Evolutionary conservation across 2,329 filamentous ascomycete species (phyloP).

Genomic region (Monilinia polystroma): DNA sequence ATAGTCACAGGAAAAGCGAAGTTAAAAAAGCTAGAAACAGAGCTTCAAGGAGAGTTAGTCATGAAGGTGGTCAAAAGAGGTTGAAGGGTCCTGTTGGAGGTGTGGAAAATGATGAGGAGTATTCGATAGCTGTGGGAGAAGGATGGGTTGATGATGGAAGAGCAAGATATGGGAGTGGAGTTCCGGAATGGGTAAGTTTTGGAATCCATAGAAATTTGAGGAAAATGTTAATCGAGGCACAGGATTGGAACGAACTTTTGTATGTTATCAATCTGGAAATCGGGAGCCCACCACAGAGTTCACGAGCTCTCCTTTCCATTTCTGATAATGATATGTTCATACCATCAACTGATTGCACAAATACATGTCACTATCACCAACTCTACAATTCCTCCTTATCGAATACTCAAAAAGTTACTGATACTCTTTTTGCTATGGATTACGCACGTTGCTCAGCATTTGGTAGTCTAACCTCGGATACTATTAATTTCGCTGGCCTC

Average conservation of each 20-base stretch:
- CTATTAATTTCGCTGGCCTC: constrained; percentile 3
- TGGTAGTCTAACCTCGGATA: constrained; percentile 8
- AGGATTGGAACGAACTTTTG: constrained; percentile 24
- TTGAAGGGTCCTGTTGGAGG: constrained; percentile 5
- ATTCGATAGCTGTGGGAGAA: not conserved
- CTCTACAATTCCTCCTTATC: constrained; percentile 13
- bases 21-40: not conserved
- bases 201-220: not conserved
- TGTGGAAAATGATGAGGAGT: constrained; percentile 17
- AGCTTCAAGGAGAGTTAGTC: not conserved
- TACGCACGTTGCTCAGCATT: constrained; percentile 9
- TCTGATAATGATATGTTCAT: constrained; percentile 19
- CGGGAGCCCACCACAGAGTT: constrained; percentile 24
- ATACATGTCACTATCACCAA: constrained; percentile 6
- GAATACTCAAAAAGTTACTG: not conserved
- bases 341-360: constrained; percentile 9
- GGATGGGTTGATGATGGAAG: not conserved
- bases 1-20: constrained; percentile 13
- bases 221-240: not conserved
- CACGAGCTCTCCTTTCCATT: constrained; percentile 16
- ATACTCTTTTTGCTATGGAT: constrained; percentile 3
- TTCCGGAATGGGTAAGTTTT: constrained; percentile 12
- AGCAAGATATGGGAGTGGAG: constrained; percentile 9
- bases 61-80: not conserved
- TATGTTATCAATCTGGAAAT: constrained; percentile 23